Evolutionary conservation across 306 rosid genomes (phyloP), one percentile per base, ranked within the genome.

Genomic region (Inga leiocalycina): DNA sequence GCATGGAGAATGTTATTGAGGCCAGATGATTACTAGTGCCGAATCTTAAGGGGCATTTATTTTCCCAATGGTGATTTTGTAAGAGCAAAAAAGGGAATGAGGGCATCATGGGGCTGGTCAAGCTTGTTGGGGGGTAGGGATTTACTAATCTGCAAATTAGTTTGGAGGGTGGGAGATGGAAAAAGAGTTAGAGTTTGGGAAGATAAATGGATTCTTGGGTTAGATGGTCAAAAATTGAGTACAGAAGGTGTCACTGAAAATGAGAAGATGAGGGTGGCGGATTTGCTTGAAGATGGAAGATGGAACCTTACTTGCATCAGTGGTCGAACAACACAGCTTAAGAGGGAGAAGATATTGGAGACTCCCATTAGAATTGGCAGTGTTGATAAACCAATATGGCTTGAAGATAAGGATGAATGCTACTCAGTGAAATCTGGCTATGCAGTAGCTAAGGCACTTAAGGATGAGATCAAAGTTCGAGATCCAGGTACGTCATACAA

Each of bases 101-200:
- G 8, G 2, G 61, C 61, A 1, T 54, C 10, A 0, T 54, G 24
- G 24, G 61, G 61, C 3, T 19, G 61, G 61, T 54, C 61, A 2
- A 54, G 61, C 17, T 2, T 54, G 0, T 17, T 54, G 10, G 61
- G 4, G 2, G 61, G n/a, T 0, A 5, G 61, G 2, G 61, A 54
- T 19, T 2, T 54, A 1, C 2, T 52, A 0, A 0, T 16, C 1
- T 2, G 6, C 1, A 6, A 54, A 2, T 1, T 2, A 0, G 6
- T 22, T 4, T 54, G 61, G 24, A 54, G 19, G 24, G n/a, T 54
- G 2, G 24, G n/a, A 1, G 8, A 54, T 17, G 24, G 61, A 1
- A 1, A 4, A 5, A 19, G 61, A 19, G 19, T 54, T 5, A 19
- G 17, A 0, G 8, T 54, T 4, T 54, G 3, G 61, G 22, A 6